phyloP scores from a whole-genome alignment of 1,139 yeast species.

The Scheffersomyces insectosa region DNA sequence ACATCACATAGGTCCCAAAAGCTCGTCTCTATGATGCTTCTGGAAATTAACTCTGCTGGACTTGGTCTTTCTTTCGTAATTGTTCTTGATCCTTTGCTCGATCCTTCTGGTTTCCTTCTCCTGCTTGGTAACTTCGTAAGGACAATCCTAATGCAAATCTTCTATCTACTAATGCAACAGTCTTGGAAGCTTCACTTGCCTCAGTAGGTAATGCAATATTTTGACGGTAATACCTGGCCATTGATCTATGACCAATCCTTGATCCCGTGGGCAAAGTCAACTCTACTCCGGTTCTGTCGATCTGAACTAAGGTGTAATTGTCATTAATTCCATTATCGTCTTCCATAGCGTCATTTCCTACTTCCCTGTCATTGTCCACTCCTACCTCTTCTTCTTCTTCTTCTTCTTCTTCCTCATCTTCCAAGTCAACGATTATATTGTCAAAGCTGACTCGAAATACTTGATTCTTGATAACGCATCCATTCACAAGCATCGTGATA shows the following conservation, averaged over 20 bases:
- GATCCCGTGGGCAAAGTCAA: slow-evolving; percentile 50
- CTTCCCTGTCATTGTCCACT: slow-evolving; percentile 24
- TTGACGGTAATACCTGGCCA: slow-evolving; percentile 47
- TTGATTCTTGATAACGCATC: neutral
- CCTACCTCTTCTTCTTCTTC: slow-evolving; percentile 21
- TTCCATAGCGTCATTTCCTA: slow-evolving; percentile 5
- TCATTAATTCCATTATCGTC: slow-evolving; percentile 15
- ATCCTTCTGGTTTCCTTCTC: slow-evolving; percentile 32
- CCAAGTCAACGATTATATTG: slow-evolving; percentile 14
- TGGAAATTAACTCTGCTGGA: slow-evolving; percentile 34
- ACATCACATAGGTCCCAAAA: slow-evolving; percentile 24
- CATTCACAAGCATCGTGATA: neutral
- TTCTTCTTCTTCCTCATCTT: slow-evolving; percentile 12
- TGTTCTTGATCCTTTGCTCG: slow-evolving; percentile 26
- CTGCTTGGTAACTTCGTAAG: slow-evolving; percentile 31
- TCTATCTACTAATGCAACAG: slow-evolving; percentile 42
- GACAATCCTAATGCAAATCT: slow-evolving; percentile 44
- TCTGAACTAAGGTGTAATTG: slow-evolving; percentile 33
- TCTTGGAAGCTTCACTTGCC: slow-evolving; percentile 28
- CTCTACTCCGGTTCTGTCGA: slow-evolving; percentile 44
- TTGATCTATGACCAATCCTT: slow-evolving; percentile 48
- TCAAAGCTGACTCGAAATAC: slow-evolving; percentile 5
- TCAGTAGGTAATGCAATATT: slow-evolving; percentile 29
- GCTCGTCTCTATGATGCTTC: slow-evolving; percentile 40
- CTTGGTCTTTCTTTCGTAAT: slow-evolving; percentile 27